Conservation (phyloP, 2,329 filamentous ascomycete species). For the Pseudogymnoascus sp. region DNA sequence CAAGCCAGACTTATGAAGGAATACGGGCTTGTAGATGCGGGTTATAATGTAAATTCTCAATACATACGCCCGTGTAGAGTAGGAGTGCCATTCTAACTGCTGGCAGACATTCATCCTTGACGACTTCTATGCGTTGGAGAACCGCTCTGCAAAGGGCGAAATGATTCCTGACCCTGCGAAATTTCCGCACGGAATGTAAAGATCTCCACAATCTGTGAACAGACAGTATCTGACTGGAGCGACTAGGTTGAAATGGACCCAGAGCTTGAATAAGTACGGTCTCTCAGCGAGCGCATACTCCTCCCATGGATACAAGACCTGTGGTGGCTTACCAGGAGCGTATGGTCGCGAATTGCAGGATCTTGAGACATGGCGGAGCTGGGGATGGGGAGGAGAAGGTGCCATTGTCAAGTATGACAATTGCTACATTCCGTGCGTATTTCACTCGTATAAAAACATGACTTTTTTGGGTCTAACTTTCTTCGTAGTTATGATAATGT, state of each 20-base stretch:
- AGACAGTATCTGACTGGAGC: not conserved
- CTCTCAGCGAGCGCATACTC: slow-evolving; percentile 1
- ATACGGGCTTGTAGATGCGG: slow-evolving; percentile 1
- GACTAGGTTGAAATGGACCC: not conserved
- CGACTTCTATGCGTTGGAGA: slow-evolving; percentile 1
- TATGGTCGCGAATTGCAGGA: slow-evolving; percentile 21
- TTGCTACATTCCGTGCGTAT: slow-evolving; percentile 21
- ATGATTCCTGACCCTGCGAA: not conserved
- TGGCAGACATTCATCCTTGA: not conserved
- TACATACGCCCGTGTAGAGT: no score
- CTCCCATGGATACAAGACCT: slow-evolving; percentile 14
- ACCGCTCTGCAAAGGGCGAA: not conserved
- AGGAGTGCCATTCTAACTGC: not conserved
- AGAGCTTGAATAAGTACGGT: not conserved
- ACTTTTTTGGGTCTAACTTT: not conserved
- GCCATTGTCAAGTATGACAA: slow-evolving; percentile 24
- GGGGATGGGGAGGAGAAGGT: slow-evolving; percentile 15
- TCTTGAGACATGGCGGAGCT: slow-evolving; percentile 17
- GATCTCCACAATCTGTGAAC: not conserved
- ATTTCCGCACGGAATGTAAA: not conserved
- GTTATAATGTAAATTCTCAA: not conserved
- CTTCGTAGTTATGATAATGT: slow-evolving; percentile 18
- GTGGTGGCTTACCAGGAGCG: slow-evolving; percentile 21
- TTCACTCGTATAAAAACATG: not conserved
- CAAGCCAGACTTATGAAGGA: not conserved